Base-by-base conservation (phyloP, 257 asterid species). In the Haberlea rhodopensis region DNA sequence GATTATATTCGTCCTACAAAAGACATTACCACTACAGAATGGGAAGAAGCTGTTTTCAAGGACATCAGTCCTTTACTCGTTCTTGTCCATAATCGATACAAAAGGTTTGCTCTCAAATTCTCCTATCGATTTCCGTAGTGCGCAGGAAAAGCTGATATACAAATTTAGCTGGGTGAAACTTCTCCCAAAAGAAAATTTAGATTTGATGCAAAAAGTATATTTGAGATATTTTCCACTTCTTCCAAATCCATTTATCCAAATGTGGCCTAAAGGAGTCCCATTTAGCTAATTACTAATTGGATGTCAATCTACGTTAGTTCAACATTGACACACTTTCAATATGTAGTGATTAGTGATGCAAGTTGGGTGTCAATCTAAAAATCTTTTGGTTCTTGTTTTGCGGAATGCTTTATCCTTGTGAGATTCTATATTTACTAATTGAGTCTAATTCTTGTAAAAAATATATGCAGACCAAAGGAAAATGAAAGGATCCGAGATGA, bases 1-100 rank as follows among this genome's bases (percentile, higher is more conserved):
- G 84, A 89, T 76, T 91, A 91, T 70, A 89, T 87, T 74, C 87
- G 89, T 43, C 96, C 98, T 8, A 81, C 89, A 9, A 91, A 85
- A 73, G 96, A 91, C 68, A 69, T 91, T 37, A 74, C 82, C n/a
- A 72, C 89, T 62, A 82, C 87, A 57, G 95, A 83, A 56, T 91
- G 98, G 98, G 98, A 89, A 74, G 96, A 83, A 71, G 71, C 95
- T 32, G 76, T 89, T 62, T 88, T 72, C 66, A 91, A 89, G 83
- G 96, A 91, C 71, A 71, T 91, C 73, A 91, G 96, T 65, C 98
- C 98, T 72, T 76, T 91, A 46, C 78, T 91, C 37, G 85, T 91
- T 67, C 95, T 91, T 71, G 95, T 89, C 29, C 98, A 91, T 78
- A 89, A 91, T 66, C 98, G 98, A 45, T 91, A 89, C 74, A 87